phyloP scores from a whole-genome alignment of 148 eudicot species.

The Cornus controversa region DNA sequence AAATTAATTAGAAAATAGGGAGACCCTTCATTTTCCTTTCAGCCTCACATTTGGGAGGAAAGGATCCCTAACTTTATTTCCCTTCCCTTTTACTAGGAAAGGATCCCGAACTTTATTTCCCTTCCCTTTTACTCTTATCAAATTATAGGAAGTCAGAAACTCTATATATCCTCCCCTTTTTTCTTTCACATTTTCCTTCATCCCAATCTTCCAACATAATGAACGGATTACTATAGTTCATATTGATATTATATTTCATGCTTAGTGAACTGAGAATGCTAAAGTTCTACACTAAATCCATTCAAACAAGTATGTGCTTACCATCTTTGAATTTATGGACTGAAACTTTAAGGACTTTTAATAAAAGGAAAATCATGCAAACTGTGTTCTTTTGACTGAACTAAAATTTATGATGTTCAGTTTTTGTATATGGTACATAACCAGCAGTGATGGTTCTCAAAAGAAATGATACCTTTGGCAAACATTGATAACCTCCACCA shows the following conservation, averaged over 20 bases:
- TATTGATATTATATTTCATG: neutral
- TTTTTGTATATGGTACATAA: neutral
- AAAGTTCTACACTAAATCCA: neutral
- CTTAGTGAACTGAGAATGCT: neutral
- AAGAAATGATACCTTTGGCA: slow-evolving; percentile 72
- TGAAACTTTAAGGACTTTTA: neutral
- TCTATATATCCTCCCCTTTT: too few relatives aligned
- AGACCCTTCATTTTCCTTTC: too few relatives aligned
- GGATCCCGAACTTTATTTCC: too few relatives aligned
- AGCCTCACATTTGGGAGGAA: too few relatives aligned
- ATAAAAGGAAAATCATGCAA: neutral
- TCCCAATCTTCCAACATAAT: too few relatives aligned
- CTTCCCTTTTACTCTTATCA: too few relatives aligned
- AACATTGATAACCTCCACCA: slow-evolving; percentile 94
- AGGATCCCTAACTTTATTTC: too few relatives aligned
- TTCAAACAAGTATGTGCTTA: neutral
- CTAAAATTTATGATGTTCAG: neutral
- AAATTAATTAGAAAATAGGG: too few relatives aligned
- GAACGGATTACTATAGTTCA: too few relatives aligned
- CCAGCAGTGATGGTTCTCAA: neutral
- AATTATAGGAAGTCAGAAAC: too few relatives aligned
- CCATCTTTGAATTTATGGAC: neutral
- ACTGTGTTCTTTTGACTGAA: neutral
- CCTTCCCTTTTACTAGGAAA: too few relatives aligned
- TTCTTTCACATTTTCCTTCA: too few relatives aligned